Evolutionary conservation across 2,329 filamentous ascomycete species (phyloP), one percentile per base, ranked within the genome.

Genomic region (Metarhizium brunneum): DNA sequence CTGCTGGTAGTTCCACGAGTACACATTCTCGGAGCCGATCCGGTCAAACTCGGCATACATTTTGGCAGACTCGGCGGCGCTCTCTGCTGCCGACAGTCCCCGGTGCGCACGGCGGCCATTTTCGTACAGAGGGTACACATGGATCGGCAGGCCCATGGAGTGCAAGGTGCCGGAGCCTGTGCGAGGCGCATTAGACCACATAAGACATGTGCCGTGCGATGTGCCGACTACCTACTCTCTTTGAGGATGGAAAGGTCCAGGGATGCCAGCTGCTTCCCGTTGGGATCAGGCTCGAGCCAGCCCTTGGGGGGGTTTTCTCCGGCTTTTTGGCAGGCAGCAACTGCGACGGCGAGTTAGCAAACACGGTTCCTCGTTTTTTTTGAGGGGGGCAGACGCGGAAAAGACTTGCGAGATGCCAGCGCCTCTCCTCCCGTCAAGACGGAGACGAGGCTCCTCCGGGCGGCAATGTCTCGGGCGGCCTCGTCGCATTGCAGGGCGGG

Each of bases 41-140:
- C 76, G 69, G 0, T 82, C 80, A 62, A 87, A 87, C 1, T 78
- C 72, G 0, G 78, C 80, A 62, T 87, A 88, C 25, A 88, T 63
- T 10, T 71, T 65, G 0, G 81, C 77, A 0, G 81, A 85, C 62
- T 87, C 84, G 6, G 71, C 61, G 54, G 82, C 72, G 54, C 87
- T 87, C 4, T 80, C 76, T 25, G 66, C 54, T 0, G 80, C 66
- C 1, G 77, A 76, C 61, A 87, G 84, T 1, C 70, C 65, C 1
- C 76, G 72, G 59, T 80, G 71, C 0, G 82, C 83, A 36, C 84
- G 75, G 54, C 84, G 83, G 0, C 70, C 81, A 59, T 85, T 86
- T 60, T 87, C 85, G 61, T 85, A 87, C 0, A 88, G 63, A 0
- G 85, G 83, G 61, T 88, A 88, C 0, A 87, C 73, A 36, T 88